Conservation (phyloP, 345 rosid genomes). For the Eucalyptus fibrosa region DNA sequence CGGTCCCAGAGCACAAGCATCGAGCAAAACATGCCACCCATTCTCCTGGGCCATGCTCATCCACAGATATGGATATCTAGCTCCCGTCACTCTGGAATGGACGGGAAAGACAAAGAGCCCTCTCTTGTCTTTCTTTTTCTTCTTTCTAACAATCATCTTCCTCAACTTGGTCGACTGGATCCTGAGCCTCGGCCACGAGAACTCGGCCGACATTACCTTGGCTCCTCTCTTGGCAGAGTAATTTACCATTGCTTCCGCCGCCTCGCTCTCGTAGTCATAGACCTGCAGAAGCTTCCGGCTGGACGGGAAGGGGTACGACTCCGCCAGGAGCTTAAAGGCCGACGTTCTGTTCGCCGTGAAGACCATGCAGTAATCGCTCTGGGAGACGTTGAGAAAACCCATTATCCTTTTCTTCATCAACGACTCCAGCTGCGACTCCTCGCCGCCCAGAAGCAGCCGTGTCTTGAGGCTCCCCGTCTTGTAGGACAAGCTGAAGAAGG, state of each 20-base stretch:
- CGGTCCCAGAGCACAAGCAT: slow-evolving; percentile 89
- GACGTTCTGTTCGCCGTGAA: slow-evolving; percentile 82
- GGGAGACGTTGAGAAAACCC: slow-evolving; percentile 64
- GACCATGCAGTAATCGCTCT: slow-evolving; percentile 73
- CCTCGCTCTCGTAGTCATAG: slow-evolving; percentile 86
- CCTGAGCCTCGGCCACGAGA: slow-evolving; percentile 84
- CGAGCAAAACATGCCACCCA: slow-evolving; percentile 83
- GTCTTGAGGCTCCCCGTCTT: slow-evolving; percentile 71
- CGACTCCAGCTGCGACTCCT: slow-evolving; percentile 50
- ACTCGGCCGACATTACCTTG: slow-evolving; percentile 59
- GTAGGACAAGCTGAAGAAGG: slow-evolving; percentile 77
- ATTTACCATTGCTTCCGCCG: slow-evolving; percentile 53
- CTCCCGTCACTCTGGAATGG: slow-evolving; percentile 83
- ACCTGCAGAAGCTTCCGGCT: slow-evolving; percentile 58
- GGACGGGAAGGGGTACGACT: slow-evolving; percentile 71
- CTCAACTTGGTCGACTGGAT: slow-evolving; percentile 54
- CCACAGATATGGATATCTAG: slow-evolving; percentile 88
- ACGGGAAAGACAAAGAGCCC: slow-evolving; percentile 87
- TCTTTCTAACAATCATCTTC: slow-evolving; percentile 47
- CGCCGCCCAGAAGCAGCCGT: slow-evolving; percentile 68
- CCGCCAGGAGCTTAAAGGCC: slow-evolving; percentile 88
- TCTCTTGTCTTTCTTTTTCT: slow-evolving; percentile 38
- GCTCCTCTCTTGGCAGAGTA: slow-evolving; percentile 74
- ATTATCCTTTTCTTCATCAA: slow-evolving; percentile 68
- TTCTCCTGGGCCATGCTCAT: slow-evolving; percentile 83